Percentiles rank a stretch among this genome's conserved stretches.
Evolutionary conservation across 257 asterid genomes (phyloP).

Genomic region (Primulina eburnea): DNA sequence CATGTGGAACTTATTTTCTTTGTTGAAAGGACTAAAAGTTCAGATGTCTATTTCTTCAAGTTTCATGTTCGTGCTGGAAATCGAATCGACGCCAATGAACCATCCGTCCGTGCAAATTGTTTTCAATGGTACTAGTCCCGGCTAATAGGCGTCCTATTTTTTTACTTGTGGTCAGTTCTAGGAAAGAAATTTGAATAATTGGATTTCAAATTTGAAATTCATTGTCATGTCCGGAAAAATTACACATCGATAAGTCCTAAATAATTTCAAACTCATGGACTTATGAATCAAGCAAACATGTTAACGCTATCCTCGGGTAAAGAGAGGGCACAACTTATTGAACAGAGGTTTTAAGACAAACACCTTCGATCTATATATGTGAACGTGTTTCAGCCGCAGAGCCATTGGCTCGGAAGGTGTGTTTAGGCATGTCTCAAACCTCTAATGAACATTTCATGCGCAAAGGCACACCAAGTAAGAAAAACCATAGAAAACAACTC

Average conservation of each 20-base stretch:
- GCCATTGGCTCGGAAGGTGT: neutral
- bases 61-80: neutral
- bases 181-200: too few species aligned
- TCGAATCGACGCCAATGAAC: too few species aligned
- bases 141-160: neutral
- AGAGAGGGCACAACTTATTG: neutral
- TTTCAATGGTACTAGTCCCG: neutral
- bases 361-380: too few species aligned
- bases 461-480: neutral
- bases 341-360: too few species aligned
- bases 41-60: neutral
- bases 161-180: neutral
- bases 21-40: constrained; percentile 13
- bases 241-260: too few species aligned
- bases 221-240: too few species aligned
- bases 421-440: neutral
- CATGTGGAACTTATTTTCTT: constrained; percentile 22
- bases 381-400: too few species aligned
- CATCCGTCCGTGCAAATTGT: too few species aligned
- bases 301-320: neutral
- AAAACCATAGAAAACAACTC: too few species aligned
- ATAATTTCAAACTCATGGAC: neutral
- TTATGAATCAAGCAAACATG: neutral
- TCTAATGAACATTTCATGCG: too few species aligned
- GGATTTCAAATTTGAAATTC: too few species aligned